A percentile compares a stretch with the other conserved stretches of the same genome.
phyloP scores from a whole-genome alignment of 345 rosid species.

The Citropsis articulata region DNA sequence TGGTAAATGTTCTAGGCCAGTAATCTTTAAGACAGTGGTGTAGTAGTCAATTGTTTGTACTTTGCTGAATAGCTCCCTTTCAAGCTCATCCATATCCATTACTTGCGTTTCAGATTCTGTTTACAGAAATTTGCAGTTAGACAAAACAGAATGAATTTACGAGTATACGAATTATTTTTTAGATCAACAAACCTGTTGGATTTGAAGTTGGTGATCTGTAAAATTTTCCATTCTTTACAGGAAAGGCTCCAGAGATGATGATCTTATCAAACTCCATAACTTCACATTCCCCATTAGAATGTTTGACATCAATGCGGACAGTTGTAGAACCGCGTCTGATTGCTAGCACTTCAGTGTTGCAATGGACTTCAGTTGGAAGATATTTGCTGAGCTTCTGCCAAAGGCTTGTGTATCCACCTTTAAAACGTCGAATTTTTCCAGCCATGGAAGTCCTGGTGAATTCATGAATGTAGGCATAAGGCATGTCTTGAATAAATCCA shows the following conservation, averaged over 20 bases:
- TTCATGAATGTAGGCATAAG: slow-evolving; percentile 66
- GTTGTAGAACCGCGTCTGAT: slow-evolving; percentile 32
- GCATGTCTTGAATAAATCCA: slow-evolving; percentile 68
- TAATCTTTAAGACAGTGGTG: slow-evolving; percentile 56
- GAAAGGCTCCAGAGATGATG: slow-evolving; percentile 55
- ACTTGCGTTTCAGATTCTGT: slow-evolving; percentile 43
- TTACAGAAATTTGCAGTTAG: slow-evolving; percentile 11
- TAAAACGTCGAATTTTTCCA: slow-evolving; percentile 60
- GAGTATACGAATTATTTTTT: neutral
- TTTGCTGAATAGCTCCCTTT: slow-evolving; percentile 52
- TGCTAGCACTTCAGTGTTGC: slow-evolving; percentile 48
- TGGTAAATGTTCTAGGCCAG: slow-evolving; percentile 55
- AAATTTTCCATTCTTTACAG: slow-evolving; percentile 42
- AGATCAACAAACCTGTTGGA: slow-evolving; percentile 34
- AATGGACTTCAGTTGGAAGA: slow-evolving; percentile 42
- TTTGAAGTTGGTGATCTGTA: slow-evolving; percentile 44
- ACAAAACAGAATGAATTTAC: neutral
- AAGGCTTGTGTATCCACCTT: slow-evolving; percentile 54
- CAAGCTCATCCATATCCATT: slow-evolving; percentile 50
- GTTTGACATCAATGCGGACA: slow-evolving; percentile 38
- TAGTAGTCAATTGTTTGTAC: slow-evolving; percentile 64
- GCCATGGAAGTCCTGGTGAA: slow-evolving; percentile 74
- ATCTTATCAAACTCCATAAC: slow-evolving; percentile 54
- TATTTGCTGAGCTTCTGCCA: slow-evolving; percentile 50
- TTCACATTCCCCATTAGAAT: slow-evolving; percentile 31